phyloP scores from a whole-genome alignment of 352 stramenopile species.

The Phytophthora multivora region DNA sequence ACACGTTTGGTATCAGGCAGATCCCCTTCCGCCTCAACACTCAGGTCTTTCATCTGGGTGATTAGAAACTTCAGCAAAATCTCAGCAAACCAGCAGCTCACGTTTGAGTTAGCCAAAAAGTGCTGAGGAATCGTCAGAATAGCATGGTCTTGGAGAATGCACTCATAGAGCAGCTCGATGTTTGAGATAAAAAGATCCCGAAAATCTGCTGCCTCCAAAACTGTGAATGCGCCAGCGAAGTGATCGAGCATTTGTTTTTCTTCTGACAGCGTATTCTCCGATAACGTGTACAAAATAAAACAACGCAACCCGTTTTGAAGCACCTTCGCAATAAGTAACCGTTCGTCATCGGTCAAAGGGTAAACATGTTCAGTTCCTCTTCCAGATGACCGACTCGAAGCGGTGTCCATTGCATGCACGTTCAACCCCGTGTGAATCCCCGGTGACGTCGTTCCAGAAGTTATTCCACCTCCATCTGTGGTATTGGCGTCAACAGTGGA shows the following conservation, averaged over 20 bases:
- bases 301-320: constrained; percentile 93
- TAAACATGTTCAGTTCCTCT: constrained; percentile 55
- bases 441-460: constrained; percentile 24
- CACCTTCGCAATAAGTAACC: constrained; percentile 93
- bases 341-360: constrained; percentile 93
- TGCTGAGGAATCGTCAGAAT: constrained; percentile 95
- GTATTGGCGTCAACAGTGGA: constrained; percentile 74
- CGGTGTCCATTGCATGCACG: constrained; percentile 24
- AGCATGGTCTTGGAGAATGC: constrained; percentile 93
- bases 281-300: constrained; percentile 93
- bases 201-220: constrained; percentile 95
- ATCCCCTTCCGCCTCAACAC: constrained; percentile 78
- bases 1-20: constrained; percentile 77
- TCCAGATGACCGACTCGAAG: constrained; percentile 24
- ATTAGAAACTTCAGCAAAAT: constrained; percentile 96
- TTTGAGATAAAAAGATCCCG: constrained; percentile 90
- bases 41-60: constrained; percentile 92
- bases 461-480: constrained; percentile 35
- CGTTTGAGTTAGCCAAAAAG: constrained; percentile 94
- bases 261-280: constrained; percentile 85
- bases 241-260: constrained; percentile 97
- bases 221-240: constrained; percentile 96
- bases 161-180: constrained; percentile 91
- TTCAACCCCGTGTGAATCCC: constrained; percentile 19
- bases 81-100: constrained; percentile 94